A percentile compares a stretch with the other conserved stretches of the same genome.
Conservation (phyloP, 179 eudicot genomes). For the Dionaea muscipula region DNA sequence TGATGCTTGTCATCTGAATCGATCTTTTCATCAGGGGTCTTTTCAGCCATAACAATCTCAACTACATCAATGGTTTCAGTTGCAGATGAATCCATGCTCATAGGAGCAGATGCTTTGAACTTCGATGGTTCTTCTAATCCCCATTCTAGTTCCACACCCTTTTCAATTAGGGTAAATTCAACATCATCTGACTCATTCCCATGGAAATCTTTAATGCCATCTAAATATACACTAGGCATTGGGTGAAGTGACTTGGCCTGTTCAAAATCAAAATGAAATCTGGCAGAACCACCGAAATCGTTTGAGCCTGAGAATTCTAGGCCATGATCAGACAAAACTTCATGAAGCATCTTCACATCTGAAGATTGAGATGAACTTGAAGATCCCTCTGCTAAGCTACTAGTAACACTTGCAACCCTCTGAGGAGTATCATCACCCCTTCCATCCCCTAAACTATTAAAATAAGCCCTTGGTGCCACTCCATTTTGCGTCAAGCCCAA, state of each 20-base stretch:
- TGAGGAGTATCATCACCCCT: slow-evolving; percentile 16
- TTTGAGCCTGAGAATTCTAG: slow-evolving; percentile 33
- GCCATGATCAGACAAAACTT: slow-evolving; percentile 39
- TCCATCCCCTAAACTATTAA: slow-evolving; percentile 13
- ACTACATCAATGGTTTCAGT: slow-evolving; percentile 26
- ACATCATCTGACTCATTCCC: slow-evolving; percentile 24
- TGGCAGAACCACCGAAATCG: slow-evolving; percentile 3
- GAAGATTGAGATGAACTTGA: slow-evolving; percentile 14
- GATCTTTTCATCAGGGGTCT: slow-evolving; percentile 15
- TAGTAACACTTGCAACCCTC: slow-evolving; percentile 28
- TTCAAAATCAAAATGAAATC: slow-evolving; percentile 21
- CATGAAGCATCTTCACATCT: slow-evolving; percentile 55
- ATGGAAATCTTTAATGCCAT: slow-evolving; percentile 18
- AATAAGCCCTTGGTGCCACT: slow-evolving; percentile 13
- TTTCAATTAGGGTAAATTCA: slow-evolving; percentile 40
- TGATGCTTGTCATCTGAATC: slow-evolving; percentile 8
- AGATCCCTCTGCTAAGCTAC: slow-evolving; percentile 21
- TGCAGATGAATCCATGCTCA: slow-evolving; percentile 14
- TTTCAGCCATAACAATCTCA: slow-evolving; percentile 25
- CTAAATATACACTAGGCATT: slow-evolving; percentile 10
- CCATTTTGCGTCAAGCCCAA: slow-evolving; percentile 26
- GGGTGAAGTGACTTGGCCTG: slow-evolving; percentile 17
- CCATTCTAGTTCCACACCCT: slow-evolving; percentile 33
- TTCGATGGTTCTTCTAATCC: slow-evolving; percentile 19
- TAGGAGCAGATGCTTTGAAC: slow-evolving; percentile 16